Percentiles rank a stretch among this genome's conserved stretches.
These are phyloP conservation scores for Candida caryicola DNA, from an alignment of 805 yeast species.

Conservation along the genomic window DNA sequence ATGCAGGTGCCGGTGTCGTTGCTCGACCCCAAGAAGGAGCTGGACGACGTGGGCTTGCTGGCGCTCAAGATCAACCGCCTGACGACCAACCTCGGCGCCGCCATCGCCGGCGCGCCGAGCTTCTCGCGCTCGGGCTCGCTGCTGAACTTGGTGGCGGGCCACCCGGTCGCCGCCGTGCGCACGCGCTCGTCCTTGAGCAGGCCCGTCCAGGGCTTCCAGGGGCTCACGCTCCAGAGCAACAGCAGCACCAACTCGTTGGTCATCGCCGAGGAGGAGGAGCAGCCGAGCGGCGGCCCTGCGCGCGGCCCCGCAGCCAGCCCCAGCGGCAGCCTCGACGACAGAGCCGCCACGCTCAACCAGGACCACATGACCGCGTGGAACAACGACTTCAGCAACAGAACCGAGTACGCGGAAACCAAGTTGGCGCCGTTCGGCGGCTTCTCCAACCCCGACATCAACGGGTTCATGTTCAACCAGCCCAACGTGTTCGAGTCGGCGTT, in stretches of 20 bases:
- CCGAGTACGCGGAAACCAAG: slow-evolving; percentile 22
- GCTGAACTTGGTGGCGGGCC: slow-evolving; percentile 10
- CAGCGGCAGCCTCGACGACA: no score
- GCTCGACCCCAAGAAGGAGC: slow-evolving; percentile 30
- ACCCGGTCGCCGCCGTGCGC: slow-evolving; percentile 9
- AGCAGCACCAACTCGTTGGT: slow-evolving; percentile 29
- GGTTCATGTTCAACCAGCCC: slow-evolving; percentile 35
- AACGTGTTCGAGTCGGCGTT: slow-evolving; percentile 58
- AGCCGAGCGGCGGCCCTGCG: slow-evolving; percentile 5
- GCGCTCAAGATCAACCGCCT: slow-evolving; percentile 35
- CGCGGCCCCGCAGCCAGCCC: no score
- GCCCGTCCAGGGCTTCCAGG: slow-evolving; percentile 14
- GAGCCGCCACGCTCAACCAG: background rate
- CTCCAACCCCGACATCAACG: slow-evolving; percentile 56
- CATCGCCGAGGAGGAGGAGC: slow-evolving; percentile 31
- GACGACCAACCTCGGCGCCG: slow-evolving; percentile 21
- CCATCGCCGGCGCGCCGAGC: slow-evolving; percentile 10
- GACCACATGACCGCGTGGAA: slow-evolving; percentile 5
- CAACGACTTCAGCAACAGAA: slow-evolving; percentile 7
- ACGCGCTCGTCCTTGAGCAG: slow-evolving; percentile 16
- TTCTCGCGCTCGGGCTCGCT: slow-evolving; percentile 8
- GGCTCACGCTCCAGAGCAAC: slow-evolving; percentile 22
- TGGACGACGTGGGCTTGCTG: slow-evolving; percentile 33
- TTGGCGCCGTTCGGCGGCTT: slow-evolving; percentile 73
- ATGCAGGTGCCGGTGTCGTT: slow-evolving; percentile 25